phyloP scores from a whole-genome alignment of 176 grass and related monocot species.

The Cocos nucifera region DNA sequence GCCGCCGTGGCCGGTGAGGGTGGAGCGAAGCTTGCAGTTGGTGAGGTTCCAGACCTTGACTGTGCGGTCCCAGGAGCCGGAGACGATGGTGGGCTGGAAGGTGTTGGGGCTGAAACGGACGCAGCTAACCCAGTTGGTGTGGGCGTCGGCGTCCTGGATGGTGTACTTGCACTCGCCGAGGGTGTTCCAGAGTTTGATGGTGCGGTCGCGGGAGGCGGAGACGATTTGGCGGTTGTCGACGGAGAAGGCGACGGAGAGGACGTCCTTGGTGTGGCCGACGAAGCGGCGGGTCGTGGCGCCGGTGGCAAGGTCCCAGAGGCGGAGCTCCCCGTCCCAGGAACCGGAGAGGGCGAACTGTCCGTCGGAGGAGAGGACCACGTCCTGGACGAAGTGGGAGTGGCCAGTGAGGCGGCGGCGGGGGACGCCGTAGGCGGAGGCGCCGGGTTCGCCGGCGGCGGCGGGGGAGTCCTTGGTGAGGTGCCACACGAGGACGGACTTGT shows the following conservation, averaged over 20 bases:
- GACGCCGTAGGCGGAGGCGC: constrained; percentile 40
- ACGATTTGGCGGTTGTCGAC: constrained; percentile 91
- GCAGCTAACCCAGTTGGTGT: too few species aligned
- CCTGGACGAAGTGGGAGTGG: constrained; percentile 86
- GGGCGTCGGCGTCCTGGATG: too few species aligned
- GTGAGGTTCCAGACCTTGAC: too few species aligned
- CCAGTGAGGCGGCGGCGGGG: constrained; percentile 81
- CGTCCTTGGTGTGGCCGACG: constrained; percentile 78
- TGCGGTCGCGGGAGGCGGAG: constrained; percentile 69
- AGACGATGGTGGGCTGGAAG: too few species aligned
- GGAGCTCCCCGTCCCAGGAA: constrained; percentile 89
- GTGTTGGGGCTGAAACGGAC: too few species aligned
- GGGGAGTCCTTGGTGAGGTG: too few species aligned
- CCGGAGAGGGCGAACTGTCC: constrained; percentile 86
- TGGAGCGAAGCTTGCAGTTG: too few species aligned
- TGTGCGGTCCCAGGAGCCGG: too few species aligned
- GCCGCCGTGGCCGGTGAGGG: too few species aligned
- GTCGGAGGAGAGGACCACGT: constrained; percentile 78
- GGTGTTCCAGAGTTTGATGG: constrained; percentile 96
- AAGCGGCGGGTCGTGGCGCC: constrained; percentile 68
- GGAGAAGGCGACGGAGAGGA: constrained; percentile 88
- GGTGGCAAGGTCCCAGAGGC: constrained; percentile 72
- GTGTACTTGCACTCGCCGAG: constrained; percentile 93
- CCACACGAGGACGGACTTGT: too few species aligned
- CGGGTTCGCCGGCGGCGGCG: too few species aligned